Conservation (phyloP, 805 yeast species). For the Vanderwaltozyma verrucispora region DNA sequence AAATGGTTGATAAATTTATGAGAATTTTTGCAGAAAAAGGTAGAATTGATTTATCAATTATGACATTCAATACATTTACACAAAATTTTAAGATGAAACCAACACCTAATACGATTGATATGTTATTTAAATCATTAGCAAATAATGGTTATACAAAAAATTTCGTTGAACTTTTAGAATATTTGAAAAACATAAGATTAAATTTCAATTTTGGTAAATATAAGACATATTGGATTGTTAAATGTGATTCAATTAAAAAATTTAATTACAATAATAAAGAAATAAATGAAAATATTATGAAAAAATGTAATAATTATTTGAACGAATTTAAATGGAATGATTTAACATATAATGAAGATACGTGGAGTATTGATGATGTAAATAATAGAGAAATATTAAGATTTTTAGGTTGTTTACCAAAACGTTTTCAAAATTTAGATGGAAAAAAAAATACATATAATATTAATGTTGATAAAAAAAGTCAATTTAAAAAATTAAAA, state of each 20-base stretch:
- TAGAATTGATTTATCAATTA: conserved; percentile 28
- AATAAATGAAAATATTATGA: not conserved
- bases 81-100: conserved; percentile 23
- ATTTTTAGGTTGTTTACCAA: conserved; percentile 18
- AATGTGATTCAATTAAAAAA: conserved; percentile 18
- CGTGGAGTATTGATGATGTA: conserved; percentile 10
- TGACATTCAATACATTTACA: conserved; percentile 26
- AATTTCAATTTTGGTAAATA: conserved; percentile 6
- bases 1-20: conserved; percentile 25
- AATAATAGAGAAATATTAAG: conserved; percentile 10
- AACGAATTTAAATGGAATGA: conserved; percentile 3
- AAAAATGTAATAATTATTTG: conserved; percentile 1
- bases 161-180: conserved; percentile 16
- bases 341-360: conserved; percentile 6
- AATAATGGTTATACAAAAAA: conserved; percentile 27
- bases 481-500: conserved; percentile 8
- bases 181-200: conserved; percentile 12
- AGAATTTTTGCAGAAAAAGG: conserved; percentile 25
- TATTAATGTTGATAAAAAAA: too few relatives aligned
- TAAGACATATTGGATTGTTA: conserved; percentile 17
- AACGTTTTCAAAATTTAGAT: not conserved
- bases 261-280: conserved; percentile 8
- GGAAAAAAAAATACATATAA: too few relatives aligned
- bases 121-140: conserved; percentile 28
- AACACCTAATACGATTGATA: conserved; percentile 24